phyloP scores from a whole-genome alignment of 202 grass and related monocot genomes.

The Hordeum pubiflorum region DNA sequence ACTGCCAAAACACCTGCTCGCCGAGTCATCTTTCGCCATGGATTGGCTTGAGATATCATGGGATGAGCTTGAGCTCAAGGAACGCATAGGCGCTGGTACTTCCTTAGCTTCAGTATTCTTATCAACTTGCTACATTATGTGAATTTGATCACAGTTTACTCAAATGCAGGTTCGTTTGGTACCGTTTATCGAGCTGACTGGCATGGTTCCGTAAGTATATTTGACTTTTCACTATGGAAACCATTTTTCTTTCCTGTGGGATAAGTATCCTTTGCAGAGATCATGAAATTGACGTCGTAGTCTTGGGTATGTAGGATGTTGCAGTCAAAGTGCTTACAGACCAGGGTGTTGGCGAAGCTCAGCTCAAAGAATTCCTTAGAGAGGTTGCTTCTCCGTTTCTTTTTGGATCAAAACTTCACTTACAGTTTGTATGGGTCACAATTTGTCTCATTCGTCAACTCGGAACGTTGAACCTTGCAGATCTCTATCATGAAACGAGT shows the following conservation, averaged over 20 bases:
- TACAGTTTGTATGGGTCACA: neutral
- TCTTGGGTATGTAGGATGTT: conserved; percentile 59
- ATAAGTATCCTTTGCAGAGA: conserved; percentile 4
- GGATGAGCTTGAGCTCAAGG: conserved; percentile 87
- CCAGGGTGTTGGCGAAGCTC: conserved; percentile 59
- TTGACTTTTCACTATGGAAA: neutral
- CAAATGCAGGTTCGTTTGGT: conserved; percentile 74
- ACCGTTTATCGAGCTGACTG: conserved; percentile 87
- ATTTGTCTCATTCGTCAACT: neutral
- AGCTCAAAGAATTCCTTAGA: conserved; percentile 86
- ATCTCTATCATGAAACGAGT: conserved; percentile 94
- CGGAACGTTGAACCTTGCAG: conserved; percentile 6
- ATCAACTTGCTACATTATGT: neutral
- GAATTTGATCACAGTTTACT: conserved; percentile 1
- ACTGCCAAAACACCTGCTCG: conserved; percentile 27
- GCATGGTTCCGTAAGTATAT: conserved; percentile 78
- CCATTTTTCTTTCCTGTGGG: neutral
- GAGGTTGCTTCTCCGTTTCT: conserved; percentile 38
- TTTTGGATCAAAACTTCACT: neutral
- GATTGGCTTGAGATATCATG: conserved; percentile 96
- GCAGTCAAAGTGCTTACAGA: conserved; percentile 85
- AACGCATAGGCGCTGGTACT: conserved; percentile 78
- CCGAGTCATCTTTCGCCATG: conserved; percentile 50
- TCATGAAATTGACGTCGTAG: conserved; percentile 11
- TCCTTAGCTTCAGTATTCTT: conserved; percentile 7